Conservation (phyloP, 2,329 filamentous ascomycete genomes). For the Blumeriella jaapii region DNA sequence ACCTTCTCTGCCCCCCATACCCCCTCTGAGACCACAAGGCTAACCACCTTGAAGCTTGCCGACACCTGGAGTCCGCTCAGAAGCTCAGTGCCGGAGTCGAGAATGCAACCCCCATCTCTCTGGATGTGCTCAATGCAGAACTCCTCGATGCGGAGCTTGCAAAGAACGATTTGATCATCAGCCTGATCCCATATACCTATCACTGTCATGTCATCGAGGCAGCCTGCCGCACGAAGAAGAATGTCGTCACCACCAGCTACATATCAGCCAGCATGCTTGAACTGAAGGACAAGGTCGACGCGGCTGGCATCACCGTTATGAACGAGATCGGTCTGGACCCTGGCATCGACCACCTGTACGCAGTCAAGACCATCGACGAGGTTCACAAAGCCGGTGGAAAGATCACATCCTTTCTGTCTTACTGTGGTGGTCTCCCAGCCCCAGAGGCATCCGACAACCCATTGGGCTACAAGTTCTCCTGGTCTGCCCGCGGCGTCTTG, state of each 20-base stretch:
- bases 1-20: too few species aligned
- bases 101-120: conserved; percentile 63
- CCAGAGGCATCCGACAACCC: conserved; percentile 75
- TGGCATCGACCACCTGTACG: conserved; percentile 62
- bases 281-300: conserved; percentile 72
- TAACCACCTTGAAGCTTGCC: conserved; percentile 48
- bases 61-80: conserved; percentile 67
- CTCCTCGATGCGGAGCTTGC: conserved; percentile 73
- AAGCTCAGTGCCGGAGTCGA: conserved; percentile 61
- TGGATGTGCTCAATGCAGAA: conserved; percentile 68
- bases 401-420: conserved; percentile 69
- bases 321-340: conserved; percentile 84
- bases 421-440: conserved; percentile 70
- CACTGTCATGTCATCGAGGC: conserved; percentile 85
- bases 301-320: conserved; percentile 91
- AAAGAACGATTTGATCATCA: conserved; percentile 70
- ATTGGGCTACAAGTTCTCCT: conserved; percentile 83
- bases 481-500: conserved; percentile 58
- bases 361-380: conserved; percentile 76
- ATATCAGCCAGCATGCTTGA: conserved; percentile 88
- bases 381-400: conserved; percentile 84
- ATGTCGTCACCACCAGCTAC: conserved; percentile 93
- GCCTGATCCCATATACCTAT: conserved; percentile 83
- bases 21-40: conserved; percentile 7
- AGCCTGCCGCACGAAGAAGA: conserved; percentile 85